Percentiles rank a stretch among this genome's conserved stretches.
Evolutionary conservation across 768 basidiomycete genomes (phyloP).

Genomic region (Chalciporus pseudorubinellus): DNA sequence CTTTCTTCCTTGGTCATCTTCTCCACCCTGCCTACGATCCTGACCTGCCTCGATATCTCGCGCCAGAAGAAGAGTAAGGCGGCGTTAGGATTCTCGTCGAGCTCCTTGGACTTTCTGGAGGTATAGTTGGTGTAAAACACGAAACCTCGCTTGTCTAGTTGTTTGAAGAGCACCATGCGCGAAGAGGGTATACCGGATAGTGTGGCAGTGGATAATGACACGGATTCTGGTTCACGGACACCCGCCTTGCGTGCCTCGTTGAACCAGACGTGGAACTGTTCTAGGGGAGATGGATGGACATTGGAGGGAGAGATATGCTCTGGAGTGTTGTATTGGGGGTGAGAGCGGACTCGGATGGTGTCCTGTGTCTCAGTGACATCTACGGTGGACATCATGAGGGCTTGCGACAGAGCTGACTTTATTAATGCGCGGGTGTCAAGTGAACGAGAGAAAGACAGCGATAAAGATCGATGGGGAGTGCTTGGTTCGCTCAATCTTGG

Average conservation of each 20-base stretch:
- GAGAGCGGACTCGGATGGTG: conserved; percentile 67
- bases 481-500: background rate
- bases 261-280: conserved; percentile 89
- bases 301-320: conserved; percentile 61
- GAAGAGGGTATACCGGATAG: conserved; percentile 76
- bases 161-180: conserved; percentile 88
- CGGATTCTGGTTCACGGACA: conserved; percentile 89
- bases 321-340: conserved; percentile 72
- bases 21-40: conserved; percentile 85
- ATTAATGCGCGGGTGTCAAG: background rate
- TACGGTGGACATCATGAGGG: conserved; percentile 25
- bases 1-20: conserved; percentile 70
- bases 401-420: background rate
- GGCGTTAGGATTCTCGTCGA: conserved; percentile 73
- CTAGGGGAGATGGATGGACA: conserved; percentile 67
- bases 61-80: conserved; percentile 91
- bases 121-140: conserved; percentile 97
- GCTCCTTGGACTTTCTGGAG: conserved; percentile 86
- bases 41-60: conserved; percentile 75
- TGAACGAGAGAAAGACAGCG: conserved; percentile 1
- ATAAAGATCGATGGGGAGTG: conserved; percentile 13
- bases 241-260: conserved; percentile 51
- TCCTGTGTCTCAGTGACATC: conserved; percentile 45
- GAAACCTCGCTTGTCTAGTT: conserved; percentile 86
- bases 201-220: conserved; percentile 77